Percentiles rank a stretch among this genome's conserved stretches.
These are phyloP conservation scores for Sclerotinia borealis DNA, from an alignment of 2,329 filamentous ascomycete species.

Conservation along the genomic window DNA sequence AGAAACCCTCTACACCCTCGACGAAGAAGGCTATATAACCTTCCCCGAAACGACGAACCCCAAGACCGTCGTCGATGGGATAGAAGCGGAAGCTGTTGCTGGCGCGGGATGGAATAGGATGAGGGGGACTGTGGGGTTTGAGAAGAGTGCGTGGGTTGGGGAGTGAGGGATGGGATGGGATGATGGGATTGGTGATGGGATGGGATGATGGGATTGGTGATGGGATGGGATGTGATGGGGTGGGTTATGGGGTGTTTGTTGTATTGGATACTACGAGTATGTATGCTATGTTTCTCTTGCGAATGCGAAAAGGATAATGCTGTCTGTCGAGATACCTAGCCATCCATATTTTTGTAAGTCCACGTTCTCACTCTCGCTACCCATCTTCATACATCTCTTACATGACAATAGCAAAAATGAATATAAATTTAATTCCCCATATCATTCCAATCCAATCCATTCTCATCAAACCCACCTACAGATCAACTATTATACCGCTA, in stretches of 20 bases:
- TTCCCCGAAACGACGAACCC: not conserved
- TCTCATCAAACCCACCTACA: not conserved
- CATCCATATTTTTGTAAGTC: not conserved
- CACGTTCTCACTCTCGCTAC: not conserved
- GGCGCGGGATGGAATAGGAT: not conserved
- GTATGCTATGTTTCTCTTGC: no score
- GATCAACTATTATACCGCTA: not conserved
- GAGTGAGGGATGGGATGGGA: not conserved
- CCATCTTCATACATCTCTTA: not conserved
- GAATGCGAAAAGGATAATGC: not conserved
- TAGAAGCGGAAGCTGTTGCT: not conserved
- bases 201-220: not conserved
- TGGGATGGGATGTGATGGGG: not conserved
- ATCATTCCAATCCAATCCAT: not conserved
- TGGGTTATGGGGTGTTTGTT: not conserved
- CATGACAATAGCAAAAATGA: not conserved
- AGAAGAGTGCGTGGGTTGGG: not conserved
- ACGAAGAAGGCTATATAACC: not conserved
- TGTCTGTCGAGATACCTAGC: not conserved
- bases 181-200: no score
- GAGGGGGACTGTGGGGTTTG: not conserved
- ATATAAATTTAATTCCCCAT: not conserved
- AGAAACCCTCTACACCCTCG: not conserved
- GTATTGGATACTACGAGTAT: not conserved
- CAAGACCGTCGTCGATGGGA: slow-evolving; percentile 9